Base-by-base conservation (phyloP, 768 basidiomycete genomes). In the Hypholoma sublateritium region DNA sequence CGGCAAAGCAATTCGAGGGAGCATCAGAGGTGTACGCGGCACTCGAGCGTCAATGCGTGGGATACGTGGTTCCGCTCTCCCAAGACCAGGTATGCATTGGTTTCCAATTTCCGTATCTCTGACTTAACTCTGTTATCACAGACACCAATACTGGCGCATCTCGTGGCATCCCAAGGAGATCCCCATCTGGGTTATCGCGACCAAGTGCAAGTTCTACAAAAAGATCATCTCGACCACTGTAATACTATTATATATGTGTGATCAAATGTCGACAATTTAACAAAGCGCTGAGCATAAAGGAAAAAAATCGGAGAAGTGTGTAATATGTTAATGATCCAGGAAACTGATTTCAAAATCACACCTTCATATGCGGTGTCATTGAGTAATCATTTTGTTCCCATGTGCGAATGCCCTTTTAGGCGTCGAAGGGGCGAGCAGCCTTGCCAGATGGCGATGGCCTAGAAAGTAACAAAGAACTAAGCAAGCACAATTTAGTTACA, bases 11-110 rank as follows among this genome's bases (percentile, higher is more conserved):
- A 65, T 65, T 35, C 75, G 82, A 21, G 87, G 88, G 34, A 81
- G 83, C 14, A 81, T 89, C 2, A 72, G 87, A 64, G 90, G 89
- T 7, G 85, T 89, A 28, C 80, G 88, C 53, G 90, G 88, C 3
- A 93, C 85, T 5, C 78, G 85, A 43, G 87, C 84, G 1, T 88
- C 83, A 12, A 76, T 80, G 75, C 80, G 84, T 56, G 82, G 78
- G 36, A 68, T 73, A 59, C 74, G 78, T 62, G 76, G 74, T 13
- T 54, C 61, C 9, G 49, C 55, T 1, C 62, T 62, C 1, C 59
- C 74, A 25, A 74, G 71, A 59, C 64, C 70, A 65, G 75, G 80
- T 81, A 65, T 34, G 70, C 22, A 11, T 41, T 45, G 36, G 35
- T n/a, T 14, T 22, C 16, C 16, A 36, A 39, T 45, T 32, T 51